Conservation (phyloP, 1,284 basidiomycete species). For the Cutaneotrichosporon sp. region DNA sequence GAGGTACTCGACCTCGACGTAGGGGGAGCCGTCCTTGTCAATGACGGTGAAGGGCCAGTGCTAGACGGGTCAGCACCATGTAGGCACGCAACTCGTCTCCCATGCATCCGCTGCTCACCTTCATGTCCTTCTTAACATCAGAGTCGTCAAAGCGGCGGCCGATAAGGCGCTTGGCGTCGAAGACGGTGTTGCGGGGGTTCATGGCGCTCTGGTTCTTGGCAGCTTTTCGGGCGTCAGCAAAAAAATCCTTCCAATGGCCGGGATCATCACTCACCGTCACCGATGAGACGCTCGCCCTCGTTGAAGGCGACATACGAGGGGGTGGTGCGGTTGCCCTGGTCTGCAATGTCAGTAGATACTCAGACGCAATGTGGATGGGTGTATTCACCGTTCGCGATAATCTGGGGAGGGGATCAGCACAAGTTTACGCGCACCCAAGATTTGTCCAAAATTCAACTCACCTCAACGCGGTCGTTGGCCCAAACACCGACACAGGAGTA, state of each 20-base stretch:
- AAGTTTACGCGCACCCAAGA: neutral
- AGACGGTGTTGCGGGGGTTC: conserved; percentile 63
- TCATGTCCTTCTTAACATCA: conserved; percentile 66
- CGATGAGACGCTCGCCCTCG: conserved; percentile 94
- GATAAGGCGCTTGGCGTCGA: conserved; percentile 87
- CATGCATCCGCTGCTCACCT: conserved; percentile 56
- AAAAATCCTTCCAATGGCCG: conserved; percentile 15
- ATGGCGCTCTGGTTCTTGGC: conserved; percentile 63
- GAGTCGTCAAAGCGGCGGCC: conserved; percentile 78
- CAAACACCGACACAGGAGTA: conserved; percentile 83
- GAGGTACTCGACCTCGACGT: conserved; percentile 83
- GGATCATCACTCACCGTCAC: conserved; percentile 61
- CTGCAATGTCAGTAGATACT: conserved; percentile 54
- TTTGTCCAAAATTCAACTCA: conserved; percentile 17
- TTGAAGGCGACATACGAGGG: conserved; percentile 99
- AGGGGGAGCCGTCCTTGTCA: conserved; percentile 80
- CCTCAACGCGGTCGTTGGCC: conserved; percentile 93
- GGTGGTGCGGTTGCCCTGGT: conserved; percentile 95
- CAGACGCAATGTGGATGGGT: neutral
- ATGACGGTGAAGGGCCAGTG: conserved; percentile 91
- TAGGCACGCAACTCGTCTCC: conserved; percentile 38
- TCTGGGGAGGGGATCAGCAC: conserved; percentile 56
- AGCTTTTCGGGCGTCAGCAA: conserved; percentile 38
- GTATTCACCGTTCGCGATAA: conserved; percentile 79
- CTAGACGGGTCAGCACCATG: conserved; percentile 12